These are phyloP conservation scores for Botryotinia calthae DNA, from an alignment of 2,329 filamentous ascomycete species.

Conservation along the genomic window DNA sequence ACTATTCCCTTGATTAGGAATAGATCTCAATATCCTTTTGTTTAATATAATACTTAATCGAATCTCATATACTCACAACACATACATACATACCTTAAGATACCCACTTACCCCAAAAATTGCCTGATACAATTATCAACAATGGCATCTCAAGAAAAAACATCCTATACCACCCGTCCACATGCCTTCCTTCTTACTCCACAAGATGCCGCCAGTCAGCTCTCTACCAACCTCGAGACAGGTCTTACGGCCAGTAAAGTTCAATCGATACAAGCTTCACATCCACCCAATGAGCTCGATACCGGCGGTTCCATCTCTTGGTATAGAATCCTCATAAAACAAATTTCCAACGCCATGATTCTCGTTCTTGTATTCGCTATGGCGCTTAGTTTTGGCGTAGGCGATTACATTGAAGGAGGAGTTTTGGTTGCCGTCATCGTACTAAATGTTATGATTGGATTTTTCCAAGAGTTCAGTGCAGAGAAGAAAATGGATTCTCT, in stretches of 20 bases:
- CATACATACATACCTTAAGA: neutral
- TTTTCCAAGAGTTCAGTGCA: slow-evolving; percentile 53
- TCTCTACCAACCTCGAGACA: slow-evolving; percentile 63
- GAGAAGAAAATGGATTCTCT: slow-evolving; percentile 55
- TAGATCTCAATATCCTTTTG: slow-evolving; percentile 25
- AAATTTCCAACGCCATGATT: slow-evolving; percentile 70
- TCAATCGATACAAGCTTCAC: slow-evolving; percentile 53
- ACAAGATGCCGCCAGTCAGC: slow-evolving; percentile 59
- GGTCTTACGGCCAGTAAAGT: slow-evolving; percentile 63
- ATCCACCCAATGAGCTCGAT: slow-evolving; percentile 44
- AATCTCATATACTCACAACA: neutral
- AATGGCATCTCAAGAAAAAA: slow-evolving; percentile 5
- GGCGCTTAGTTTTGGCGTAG: slow-evolving; percentile 55
- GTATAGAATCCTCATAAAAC: slow-evolving; percentile 65
- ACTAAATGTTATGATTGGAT: slow-evolving; percentile 58
- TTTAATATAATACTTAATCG: neutral
- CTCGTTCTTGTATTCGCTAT: slow-evolving; percentile 59
- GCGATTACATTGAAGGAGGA: slow-evolving; percentile 59
- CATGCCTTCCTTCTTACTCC: slow-evolving; percentile 61
- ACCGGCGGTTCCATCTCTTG: slow-evolving; percentile 61
- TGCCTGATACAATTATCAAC: neutral
- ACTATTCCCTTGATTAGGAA: slow-evolving; percentile 38
- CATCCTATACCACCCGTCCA: slow-evolving; percentile 28
- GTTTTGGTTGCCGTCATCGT: slow-evolving; percentile 58
- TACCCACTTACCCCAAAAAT: neutral